Evolutionary conservation across 2,329 filamentous ascomycete species (phyloP).

Genomic region (Fusarium mexicanum): DNA sequence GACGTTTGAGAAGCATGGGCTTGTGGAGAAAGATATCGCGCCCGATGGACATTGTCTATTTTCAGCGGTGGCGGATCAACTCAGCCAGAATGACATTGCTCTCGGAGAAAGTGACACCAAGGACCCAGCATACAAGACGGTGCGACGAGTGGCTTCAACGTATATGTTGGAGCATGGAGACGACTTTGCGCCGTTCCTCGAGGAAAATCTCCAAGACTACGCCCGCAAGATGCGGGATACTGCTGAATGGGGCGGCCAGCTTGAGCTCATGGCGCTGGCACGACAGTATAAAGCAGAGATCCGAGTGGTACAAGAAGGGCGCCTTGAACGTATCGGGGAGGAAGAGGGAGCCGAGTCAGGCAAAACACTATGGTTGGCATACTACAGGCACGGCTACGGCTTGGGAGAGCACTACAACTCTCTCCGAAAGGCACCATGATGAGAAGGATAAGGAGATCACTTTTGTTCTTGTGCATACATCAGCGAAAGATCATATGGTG

Average conservation of each 20-base stretch:
- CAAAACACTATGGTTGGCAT: slow-evolving; percentile 82
- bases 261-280: slow-evolving; percentile 88
- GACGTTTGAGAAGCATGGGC: slow-evolving; percentile 69
- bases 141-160: slow-evolving; percentile 76
- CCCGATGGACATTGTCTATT: slow-evolving; percentile 97
- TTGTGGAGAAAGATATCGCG: slow-evolving; percentile 81
- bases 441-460: slow-evolving; percentile 26
- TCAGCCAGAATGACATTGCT: slow-evolving; percentile 63
- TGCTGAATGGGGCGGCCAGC: slow-evolving; percentile 94
- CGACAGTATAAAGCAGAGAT: slow-evolving; percentile 83
- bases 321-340: slow-evolving; percentile 75
- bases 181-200: slow-evolving; percentile 87
- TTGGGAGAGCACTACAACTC: slow-evolving; percentile 98
- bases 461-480: slow-evolving; percentile 36
- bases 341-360: slow-evolving; percentile 61
- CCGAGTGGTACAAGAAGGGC: slow-evolving; percentile 84
- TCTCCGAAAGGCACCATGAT: slow-evolving; percentile 61
- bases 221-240: slow-evolving; percentile 82
- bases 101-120: slow-evolving; percentile 42
- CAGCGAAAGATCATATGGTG: slow-evolving; percentile 34
- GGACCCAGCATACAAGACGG: slow-evolving; percentile 67
- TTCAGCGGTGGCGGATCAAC: slow-evolving; percentile 87
- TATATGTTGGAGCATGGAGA: slow-evolving; percentile 80
- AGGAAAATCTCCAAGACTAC: slow-evolving; percentile 80
- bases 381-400: slow-evolving; percentile 93